These are phyloP conservation scores for Blastocystis hominis DNA, from an alignment of 352 stramenopile genomes.

Conservation along the genomic window DNA sequence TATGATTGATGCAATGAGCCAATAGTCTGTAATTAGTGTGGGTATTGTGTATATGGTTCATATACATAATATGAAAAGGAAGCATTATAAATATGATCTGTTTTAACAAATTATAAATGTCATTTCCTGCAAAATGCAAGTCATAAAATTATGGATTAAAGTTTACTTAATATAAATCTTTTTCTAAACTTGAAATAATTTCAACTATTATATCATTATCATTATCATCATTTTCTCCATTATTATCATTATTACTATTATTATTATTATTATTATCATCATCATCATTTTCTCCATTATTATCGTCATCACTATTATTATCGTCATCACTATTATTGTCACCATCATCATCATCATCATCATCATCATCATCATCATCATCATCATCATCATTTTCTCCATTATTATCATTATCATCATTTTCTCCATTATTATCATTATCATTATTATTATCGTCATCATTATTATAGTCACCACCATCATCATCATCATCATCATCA, in stretches of 20 bases:
- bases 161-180: too few relatives aligned
- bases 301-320: background rate
- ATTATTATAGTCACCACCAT: background rate
- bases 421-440: background rate
- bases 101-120: too few relatives aligned
- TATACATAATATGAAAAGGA: too few relatives aligned
- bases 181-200: too few relatives aligned
- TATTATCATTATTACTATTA: background rate
- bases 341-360: background rate
- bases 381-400: too few relatives aligned
- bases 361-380: background rate
- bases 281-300: background rate
- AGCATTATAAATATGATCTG: too few relatives aligned
- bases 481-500: background rate
- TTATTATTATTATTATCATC: constrained; percentile 3
- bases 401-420: background rate
- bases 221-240: background rate
- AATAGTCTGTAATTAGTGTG: too few relatives aligned
- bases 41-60: too few relatives aligned
- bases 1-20: too few relatives aligned
- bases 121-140: too few relatives aligned
- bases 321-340: background rate
- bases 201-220: background rate
- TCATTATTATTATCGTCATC: background rate
- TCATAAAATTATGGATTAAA: too few relatives aligned